phyloP scores from a whole-genome alignment of 2,329 filamentous ascomycete species.

The Trichophyton schoenleinii region DNA sequence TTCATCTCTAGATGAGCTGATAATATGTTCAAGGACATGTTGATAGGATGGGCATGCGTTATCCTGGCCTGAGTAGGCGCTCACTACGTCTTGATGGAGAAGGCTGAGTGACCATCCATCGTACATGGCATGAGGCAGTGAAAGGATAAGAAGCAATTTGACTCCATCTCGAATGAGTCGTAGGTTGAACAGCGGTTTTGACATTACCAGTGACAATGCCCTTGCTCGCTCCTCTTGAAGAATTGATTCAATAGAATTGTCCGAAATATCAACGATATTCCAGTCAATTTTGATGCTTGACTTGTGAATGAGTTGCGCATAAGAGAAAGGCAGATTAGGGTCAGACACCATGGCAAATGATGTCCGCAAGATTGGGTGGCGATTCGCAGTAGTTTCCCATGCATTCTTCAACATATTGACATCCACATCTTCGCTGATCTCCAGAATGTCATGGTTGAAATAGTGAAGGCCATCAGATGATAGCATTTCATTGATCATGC shows the following conservation, averaged over 20 bases:
- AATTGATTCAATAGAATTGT: conserved; percentile 16
- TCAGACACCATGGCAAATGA: conserved; percentile 56
- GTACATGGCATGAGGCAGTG: conserved; percentile 76
- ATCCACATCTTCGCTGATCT: conserved; percentile 45
- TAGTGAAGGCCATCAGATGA: conserved; percentile 62
- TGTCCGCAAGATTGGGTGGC: conserved; percentile 62
- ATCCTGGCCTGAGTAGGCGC: conserved; percentile 45
- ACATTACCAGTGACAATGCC: conserved; percentile 10
- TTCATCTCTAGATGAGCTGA: conserved; percentile 36
- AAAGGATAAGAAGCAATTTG: conserved; percentile 44
- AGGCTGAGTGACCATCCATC: conserved; percentile 74
- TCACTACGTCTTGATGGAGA: conserved; percentile 56
- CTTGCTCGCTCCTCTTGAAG: conserved; percentile 13
- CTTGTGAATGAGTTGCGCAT: conserved; percentile 42
- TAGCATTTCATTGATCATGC: conserved; percentile 72
- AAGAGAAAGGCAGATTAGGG: conserved; percentile 42
- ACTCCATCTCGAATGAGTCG: conserved; percentile 24
- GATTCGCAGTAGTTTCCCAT: conserved; percentile 47
- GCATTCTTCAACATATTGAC: conserved; percentile 45
- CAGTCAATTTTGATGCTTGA: conserved; percentile 24
- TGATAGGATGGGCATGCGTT: conserved; percentile 38
- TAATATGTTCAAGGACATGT: conserved; percentile 43
- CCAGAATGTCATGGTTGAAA: conserved; percentile 71
- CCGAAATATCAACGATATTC: conserved; percentile 16
- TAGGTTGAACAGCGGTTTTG: conserved; percentile 25